A percentile compares a stretch with the other conserved stretches of the same genome.
Conservation (phyloP, 306 rosid genomes). For the Lablab purpureus region DNA sequence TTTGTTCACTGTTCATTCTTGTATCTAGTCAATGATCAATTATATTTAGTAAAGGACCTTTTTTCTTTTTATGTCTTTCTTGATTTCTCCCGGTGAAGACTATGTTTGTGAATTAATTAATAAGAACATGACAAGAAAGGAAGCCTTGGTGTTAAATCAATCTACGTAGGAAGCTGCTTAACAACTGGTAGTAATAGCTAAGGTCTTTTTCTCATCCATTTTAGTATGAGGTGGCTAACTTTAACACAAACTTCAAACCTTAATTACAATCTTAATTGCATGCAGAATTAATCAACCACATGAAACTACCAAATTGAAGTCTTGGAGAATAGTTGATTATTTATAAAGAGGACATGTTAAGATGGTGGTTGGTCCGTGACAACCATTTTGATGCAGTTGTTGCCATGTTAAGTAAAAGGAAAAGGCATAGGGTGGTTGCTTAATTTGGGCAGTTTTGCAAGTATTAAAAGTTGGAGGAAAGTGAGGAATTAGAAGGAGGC, state of each 20-base stretch:
- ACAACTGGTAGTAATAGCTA: neutral
- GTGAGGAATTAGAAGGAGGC: conserved; percentile 34
- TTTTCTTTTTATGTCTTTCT: conserved; percentile 19
- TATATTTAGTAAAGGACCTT: neutral
- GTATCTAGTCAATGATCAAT: neutral
- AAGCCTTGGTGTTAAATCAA: neutral
- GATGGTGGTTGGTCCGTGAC: conserved; percentile 29
- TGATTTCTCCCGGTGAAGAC: neutral
- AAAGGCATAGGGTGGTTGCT: conserved; percentile 43
- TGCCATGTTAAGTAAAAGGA: conserved; percentile 24
- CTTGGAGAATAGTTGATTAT: neutral
- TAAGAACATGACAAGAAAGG: neutral
- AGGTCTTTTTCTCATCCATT: neutral
- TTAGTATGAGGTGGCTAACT: neutral
- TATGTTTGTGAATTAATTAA: conserved; percentile 4
- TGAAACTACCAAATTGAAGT: neutral
- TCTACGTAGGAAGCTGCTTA: neutral
- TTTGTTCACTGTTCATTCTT: conserved; percentile 7
- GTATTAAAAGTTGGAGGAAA: conserved; percentile 22
- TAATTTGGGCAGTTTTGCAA: conserved; percentile 38
- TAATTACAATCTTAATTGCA: conserved; percentile 12
- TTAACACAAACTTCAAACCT: conserved; percentile 10
- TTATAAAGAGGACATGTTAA: conserved; percentile 5
- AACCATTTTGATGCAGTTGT: conserved; percentile 17
- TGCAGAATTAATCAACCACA: conserved; percentile 20